Evolutionary conservation across 1,139 yeast species (phyloP).

Genomic region (Saccharomyces hybrid): DNA sequence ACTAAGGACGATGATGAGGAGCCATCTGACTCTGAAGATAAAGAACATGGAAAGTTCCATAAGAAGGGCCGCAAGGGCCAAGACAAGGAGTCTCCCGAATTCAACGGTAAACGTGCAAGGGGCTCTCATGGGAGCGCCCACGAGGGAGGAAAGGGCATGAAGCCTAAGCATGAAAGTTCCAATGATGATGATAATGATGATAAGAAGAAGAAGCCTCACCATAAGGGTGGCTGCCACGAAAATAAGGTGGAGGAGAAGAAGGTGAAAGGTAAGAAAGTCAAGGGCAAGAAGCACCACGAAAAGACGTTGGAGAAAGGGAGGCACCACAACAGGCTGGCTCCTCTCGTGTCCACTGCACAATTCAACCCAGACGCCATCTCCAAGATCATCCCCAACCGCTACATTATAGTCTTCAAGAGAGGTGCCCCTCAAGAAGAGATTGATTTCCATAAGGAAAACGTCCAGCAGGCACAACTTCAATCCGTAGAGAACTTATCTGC

Average conservation of each 20-base stretch:
- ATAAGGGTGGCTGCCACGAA: not conserved
- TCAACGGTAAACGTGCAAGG: not conserved
- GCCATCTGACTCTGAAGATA: not conserved
- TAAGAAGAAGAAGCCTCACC: not conserved
- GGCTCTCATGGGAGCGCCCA: not conserved
- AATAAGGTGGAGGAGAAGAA: not conserved
- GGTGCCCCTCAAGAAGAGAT: slow-evolving; percentile 44
- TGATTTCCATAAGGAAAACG: slow-evolving; percentile 48
- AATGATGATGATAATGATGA: not conserved
- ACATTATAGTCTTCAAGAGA: slow-evolving; percentile 68
- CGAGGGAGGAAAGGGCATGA: not conserved
- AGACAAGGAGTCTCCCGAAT: not conserved
- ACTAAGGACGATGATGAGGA: not conserved
- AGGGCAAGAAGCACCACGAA: not conserved
- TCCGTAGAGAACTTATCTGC: slow-evolving; percentile 20
- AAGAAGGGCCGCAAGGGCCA: not conserved
- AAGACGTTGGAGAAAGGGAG: not conserved
- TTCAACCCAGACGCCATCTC: not conserved
- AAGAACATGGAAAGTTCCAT: too few species aligned
- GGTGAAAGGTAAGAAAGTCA: not conserved
- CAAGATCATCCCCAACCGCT: slow-evolving; percentile 57
- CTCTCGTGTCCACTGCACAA: not conserved
- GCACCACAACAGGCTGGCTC: not conserved
- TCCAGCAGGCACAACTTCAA: slow-evolving; percentile 21
- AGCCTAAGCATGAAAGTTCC: not conserved